A percentile compares a stretch with the other conserved stretches of the same genome.
Evolutionary conservation across 192 early-diverging fungal genomes (phyloP).

Genomic region (Backusella westeae): DNA sequence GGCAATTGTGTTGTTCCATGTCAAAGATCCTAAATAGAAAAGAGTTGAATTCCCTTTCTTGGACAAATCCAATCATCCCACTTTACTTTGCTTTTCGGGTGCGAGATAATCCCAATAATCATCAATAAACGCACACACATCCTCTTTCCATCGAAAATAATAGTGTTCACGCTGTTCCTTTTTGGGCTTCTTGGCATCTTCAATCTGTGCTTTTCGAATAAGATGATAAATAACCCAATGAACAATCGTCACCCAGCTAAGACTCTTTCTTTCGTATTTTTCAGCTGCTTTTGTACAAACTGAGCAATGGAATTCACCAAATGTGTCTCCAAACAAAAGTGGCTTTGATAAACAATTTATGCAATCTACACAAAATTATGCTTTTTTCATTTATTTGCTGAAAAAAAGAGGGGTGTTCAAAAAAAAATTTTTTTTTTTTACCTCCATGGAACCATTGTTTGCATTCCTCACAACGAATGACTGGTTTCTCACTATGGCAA

Average conservation of each 20-base stretch:
- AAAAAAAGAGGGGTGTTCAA: background rate
- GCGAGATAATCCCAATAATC: constrained; percentile 73
- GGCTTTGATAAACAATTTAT: constrained; percentile 53
- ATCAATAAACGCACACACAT: constrained; percentile 76
- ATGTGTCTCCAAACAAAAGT: constrained; percentile 68
- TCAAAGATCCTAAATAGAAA: constrained; percentile 55
- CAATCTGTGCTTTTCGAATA: constrained; percentile 38
- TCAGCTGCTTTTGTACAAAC: constrained; percentile 66
- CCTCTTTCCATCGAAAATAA: constrained; percentile 79
- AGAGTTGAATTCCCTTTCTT: background rate
- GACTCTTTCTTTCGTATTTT: constrained; percentile 59
- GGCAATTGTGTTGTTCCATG: constrained; percentile 87
- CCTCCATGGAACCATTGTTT: constrained; percentile 73
- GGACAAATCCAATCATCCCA: background rate
- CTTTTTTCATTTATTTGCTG: background rate
- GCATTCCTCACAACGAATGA: constrained; percentile 68
- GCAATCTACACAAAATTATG: constrained; percentile 49
- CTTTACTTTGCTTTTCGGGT: constrained; percentile 60
- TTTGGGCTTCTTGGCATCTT: constrained; percentile 25
- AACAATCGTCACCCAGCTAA: constrained; percentile 71
- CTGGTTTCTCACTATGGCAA: constrained; percentile 53
- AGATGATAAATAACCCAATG: constrained; percentile 77
- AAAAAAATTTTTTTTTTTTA: constrained; percentile 28
- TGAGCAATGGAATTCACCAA: constrained; percentile 74
- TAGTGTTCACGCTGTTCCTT: constrained; percentile 46